phyloP scores from a whole-genome alignment of 352 stramenopile genomes.

The Globisporangium mamillatum region DNA sequence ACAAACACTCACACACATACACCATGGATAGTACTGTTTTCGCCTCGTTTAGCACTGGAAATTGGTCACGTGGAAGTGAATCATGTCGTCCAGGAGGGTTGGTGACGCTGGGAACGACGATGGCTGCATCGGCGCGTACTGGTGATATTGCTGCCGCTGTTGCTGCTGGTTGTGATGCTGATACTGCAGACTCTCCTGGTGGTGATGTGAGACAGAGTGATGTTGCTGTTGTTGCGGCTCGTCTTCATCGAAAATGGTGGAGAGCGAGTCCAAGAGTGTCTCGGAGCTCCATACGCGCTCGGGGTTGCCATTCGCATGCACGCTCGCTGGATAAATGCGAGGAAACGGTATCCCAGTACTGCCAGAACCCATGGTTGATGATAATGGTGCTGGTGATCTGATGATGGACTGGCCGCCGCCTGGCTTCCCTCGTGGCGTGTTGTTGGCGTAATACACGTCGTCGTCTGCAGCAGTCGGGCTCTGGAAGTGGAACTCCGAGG shows the following conservation, averaged over 20 bases:
- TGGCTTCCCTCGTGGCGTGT: neutral
- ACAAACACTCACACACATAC: conserved; percentile 1
- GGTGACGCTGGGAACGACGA: conserved; percentile 6
- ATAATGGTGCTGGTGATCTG: neutral
- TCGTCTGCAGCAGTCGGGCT: conserved; percentile 13
- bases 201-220: neutral
- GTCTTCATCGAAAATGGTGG: conserved; percentile 39
- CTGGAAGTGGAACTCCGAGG: conserved; percentile 5
- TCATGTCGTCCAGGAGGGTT: conserved; percentile 46
- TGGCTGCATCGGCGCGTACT: conserved; percentile 4
- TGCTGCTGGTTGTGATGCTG: neutral
- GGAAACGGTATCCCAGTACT: neutral
- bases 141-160: neutral
- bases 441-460: neutral
- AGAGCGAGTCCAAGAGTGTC: conserved; percentile 17
- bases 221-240: neutral
- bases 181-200: neutral
- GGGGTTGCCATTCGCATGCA: neutral
- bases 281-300: conserved; percentile 14
- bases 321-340: neutral
- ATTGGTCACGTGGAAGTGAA: conserved; percentile 46
- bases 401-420: neutral
- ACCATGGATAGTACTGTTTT: neutral
- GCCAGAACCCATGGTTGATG: neutral
- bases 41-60: conserved; percentile 21